Evolutionary conservation across 805 yeast species (phyloP).

Genomic region (Kurtzmaniella cleridarum): DNA sequence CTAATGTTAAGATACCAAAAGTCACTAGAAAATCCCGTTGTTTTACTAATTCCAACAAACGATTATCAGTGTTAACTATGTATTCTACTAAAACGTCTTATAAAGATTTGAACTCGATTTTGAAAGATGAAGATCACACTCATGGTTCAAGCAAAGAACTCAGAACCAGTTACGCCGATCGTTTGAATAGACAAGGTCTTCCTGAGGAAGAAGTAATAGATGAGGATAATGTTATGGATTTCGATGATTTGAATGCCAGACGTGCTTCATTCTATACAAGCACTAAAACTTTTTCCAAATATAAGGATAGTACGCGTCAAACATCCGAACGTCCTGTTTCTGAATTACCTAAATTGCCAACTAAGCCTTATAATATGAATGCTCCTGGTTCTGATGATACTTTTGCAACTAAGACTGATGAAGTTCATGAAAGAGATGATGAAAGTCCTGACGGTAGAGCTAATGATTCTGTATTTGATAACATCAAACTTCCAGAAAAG

Average conservation of each 20-base stretch:
- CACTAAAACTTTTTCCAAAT: conserved; percentile 23
- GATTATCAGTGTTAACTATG: conserved; percentile 67
- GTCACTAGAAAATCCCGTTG: conserved; percentile 64
- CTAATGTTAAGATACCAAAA: conserved; percentile 64
- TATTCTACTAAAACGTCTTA: conserved; percentile 65
- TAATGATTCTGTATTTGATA: conserved; percentile 37
- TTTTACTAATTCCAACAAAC: conserved; percentile 57
- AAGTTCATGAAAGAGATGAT: conserved; percentile 12
- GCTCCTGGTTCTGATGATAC: conserved; percentile 28
- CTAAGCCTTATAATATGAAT: conserved; percentile 3
- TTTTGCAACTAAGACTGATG: conserved; percentile 32
- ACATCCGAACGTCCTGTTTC: conserved; percentile 19
- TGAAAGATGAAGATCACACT: conserved; percentile 18
- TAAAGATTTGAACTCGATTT: conserved; percentile 46
- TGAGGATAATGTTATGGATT: conserved; percentile 35
- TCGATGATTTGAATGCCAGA: conserved; percentile 34
- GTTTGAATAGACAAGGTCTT: conserved; percentile 33
- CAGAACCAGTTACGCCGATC: conserved; percentile 40
- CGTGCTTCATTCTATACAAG: conserved; percentile 31
- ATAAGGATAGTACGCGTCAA: conserved; percentile 8
- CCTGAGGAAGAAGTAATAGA: conserved; percentile 28
- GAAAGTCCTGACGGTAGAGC: conserved; percentile 18
- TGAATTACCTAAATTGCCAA: conserved; percentile 25
- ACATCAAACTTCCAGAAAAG: conserved; percentile 44
- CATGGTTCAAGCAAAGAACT: conserved; percentile 15